Evolutionary conservation across 441 rosid species (phyloP).

Genomic region (Euphorbia corollata): DNA sequence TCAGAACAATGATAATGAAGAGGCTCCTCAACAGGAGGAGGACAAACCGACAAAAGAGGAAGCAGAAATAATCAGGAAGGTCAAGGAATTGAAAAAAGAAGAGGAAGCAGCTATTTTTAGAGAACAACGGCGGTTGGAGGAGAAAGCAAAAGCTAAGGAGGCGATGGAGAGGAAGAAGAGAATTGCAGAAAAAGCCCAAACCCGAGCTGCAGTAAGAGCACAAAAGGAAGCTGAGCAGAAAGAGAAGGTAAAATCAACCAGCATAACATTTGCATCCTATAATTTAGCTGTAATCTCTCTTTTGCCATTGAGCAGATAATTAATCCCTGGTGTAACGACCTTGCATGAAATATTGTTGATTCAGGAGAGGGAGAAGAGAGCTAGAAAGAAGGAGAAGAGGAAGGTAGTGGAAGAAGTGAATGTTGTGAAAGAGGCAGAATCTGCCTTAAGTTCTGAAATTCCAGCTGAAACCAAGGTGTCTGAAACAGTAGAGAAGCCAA

Average conservation of each 20-base stretch:
- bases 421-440: conserved; percentile 28
- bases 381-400: conserved; percentile 62
- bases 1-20: conserved; percentile 34
- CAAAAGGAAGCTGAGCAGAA: conserved; percentile 73
- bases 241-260: conserved; percentile 47
- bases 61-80: conserved; percentile 56
- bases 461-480: conserved; percentile 32
- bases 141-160: conserved; percentile 69
- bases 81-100: conserved; percentile 56
- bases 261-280: not conserved
- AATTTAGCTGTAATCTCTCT: not conserved
- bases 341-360: conserved; percentile 7
- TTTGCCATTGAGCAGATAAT: not conserved
- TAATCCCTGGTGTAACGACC: not conserved
- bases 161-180: conserved; percentile 75
- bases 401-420: conserved; percentile 29
- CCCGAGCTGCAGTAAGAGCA: conserved; percentile 60
- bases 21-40: conserved; percentile 42
- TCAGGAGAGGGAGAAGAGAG: conserved; percentile 77
- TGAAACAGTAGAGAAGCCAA: conserved; percentile 39
- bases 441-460: conserved; percentile 27
- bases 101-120: conserved; percentile 55
- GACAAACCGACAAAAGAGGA: conserved; percentile 53
- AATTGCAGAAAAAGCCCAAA: conserved; percentile 60
- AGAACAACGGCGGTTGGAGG: conserved; percentile 65